Evolutionary conservation across 78 protist species (phyloP), one percentile per base, ranked within the genome.

Genomic region (Dictyostelium intermedium): DNA sequence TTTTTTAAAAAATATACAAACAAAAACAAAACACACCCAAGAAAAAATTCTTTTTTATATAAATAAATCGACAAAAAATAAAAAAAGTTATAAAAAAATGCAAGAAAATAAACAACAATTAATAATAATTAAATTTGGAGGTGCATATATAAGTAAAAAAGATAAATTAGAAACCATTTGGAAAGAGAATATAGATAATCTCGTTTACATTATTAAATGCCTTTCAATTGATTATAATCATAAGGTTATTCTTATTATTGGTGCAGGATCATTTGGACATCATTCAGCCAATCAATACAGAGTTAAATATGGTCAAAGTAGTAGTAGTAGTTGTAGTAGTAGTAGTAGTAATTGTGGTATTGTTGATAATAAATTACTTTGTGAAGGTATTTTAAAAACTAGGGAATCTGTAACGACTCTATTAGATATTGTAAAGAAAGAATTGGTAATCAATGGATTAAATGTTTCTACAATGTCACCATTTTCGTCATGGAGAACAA

Each of bases 221-320:
- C 9, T 72, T 16, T 72, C 79, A 34, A 5, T 34, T 30, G 25
- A 30, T 72, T 8, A 70, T 20, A n/a, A 30, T n/a, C 14, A 43
- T 14, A 47, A 41, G 23, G 16, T 89, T 2, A 32, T 78, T 20
- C 14, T 89, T 3, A 80, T 89, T 39, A 39, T 47, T 80, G 94
- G 94, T 80, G 94, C 94, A 47, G 94, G 94, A 20, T 39, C 72
- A 30, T 89, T 89, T 70, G 94, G 94, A 14, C 94, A 89, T 50
- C 47, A n/a, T 89, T 85, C 82, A 47, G 85, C 94, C 0, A 89
- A 81, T 41, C 43, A 84, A 37, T 39, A 79, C 47, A 25, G 16
- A 30, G 79, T 72, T 34, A 27, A 72, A 34, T 16, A 34, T 16
- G 79, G 79, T 11, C 25, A 13, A 16, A 8, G 25, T 1, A 16